A percentile compares a stretch with the other conserved stretches of the same genome.
phyloP scores from a whole-genome alignment of 306 rosid species.

The Gastrolobium villosum region DNA sequence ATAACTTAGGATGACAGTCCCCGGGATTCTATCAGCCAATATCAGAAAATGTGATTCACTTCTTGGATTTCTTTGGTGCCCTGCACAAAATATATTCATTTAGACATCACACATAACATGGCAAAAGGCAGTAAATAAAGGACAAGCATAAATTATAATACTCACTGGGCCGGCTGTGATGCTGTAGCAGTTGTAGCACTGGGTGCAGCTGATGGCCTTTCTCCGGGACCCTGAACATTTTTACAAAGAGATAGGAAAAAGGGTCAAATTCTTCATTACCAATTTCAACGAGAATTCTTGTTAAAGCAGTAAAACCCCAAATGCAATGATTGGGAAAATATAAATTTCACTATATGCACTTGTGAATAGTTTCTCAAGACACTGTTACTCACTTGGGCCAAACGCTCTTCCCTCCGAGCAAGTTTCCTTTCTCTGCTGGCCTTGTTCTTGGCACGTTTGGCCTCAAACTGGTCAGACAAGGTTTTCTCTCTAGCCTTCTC shows the following conservation, averaged over 20 bases:
- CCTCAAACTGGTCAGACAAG: constrained; percentile 91
- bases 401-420: constrained; percentile 95
- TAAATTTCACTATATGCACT: not conserved
- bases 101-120: not conserved
- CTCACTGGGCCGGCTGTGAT: constrained; percentile 77
- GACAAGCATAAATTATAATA: constrained; percentile 8
- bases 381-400: constrained; percentile 69
- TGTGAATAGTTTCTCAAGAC: not conserved
- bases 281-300: not conserved
- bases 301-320: not conserved
- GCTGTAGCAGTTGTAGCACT: constrained; percentile 55
- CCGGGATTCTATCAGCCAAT: constrained; percentile 28
- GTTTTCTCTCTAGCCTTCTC: constrained; percentile 99
- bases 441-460: constrained; percentile 96
- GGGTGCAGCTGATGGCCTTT: constrained; percentile 55
- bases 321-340: not conserved
- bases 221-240: constrained; percentile 81
- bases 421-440: constrained; percentile 90
- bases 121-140: not conserved
- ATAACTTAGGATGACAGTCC: constrained; percentile 28
- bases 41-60: constrained; percentile 53
- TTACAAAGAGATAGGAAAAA: not conserved
- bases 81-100: constrained; percentile 53
- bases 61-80: constrained; percentile 80
- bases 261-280: constrained; percentile 1